These are phyloP conservation scores for Fusarium marasasianum DNA, from an alignment of 2,329 filamentous ascomycete genomes.

Conservation along the genomic window DNA sequence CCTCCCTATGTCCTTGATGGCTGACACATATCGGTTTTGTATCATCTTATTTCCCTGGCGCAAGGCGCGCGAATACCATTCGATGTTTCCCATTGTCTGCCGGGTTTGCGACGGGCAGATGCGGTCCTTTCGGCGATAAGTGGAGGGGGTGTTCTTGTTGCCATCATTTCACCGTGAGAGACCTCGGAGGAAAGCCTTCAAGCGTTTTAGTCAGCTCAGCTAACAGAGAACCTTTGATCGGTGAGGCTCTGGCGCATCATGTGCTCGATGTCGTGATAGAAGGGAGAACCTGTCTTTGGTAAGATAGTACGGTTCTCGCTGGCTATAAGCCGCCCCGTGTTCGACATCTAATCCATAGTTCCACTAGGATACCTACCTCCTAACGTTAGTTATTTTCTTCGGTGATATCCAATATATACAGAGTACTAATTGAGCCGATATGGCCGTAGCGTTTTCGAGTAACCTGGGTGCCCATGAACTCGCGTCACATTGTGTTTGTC, in stretches of 20 bases:
- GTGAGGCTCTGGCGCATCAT: constrained; percentile 20
- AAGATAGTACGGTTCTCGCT: neutral
- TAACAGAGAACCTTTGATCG: neutral
- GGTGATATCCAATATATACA: neutral
- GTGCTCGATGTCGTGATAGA: constrained; percentile 21
- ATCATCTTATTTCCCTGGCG: neutral
- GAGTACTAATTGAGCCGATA: neutral
- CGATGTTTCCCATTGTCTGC: neutral
- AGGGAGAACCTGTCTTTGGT: neutral
- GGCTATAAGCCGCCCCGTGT: neutral
- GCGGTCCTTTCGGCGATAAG: constrained; percentile 26
- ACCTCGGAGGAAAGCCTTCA: neutral
- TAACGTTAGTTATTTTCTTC: neutral
- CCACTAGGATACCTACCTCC: neutral
- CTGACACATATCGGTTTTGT: neutral
- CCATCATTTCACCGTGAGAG: neutral
- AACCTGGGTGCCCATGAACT: neutral
- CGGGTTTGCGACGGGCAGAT: constrained; percentile 33
- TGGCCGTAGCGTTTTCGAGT: neutral
- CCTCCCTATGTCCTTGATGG: neutral
- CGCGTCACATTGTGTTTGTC: neutral
- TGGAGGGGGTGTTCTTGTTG: constrained; percentile 25
- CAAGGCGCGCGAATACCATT: constrained; percentile 19
- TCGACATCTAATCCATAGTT: neutral
- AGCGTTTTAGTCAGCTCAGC: constrained; percentile 4